These are phyloP conservation scores for Exophiala lecanii-corni DNA, from an alignment of 2,329 filamentous ascomycete genomes.

Conservation along the genomic window DNA sequence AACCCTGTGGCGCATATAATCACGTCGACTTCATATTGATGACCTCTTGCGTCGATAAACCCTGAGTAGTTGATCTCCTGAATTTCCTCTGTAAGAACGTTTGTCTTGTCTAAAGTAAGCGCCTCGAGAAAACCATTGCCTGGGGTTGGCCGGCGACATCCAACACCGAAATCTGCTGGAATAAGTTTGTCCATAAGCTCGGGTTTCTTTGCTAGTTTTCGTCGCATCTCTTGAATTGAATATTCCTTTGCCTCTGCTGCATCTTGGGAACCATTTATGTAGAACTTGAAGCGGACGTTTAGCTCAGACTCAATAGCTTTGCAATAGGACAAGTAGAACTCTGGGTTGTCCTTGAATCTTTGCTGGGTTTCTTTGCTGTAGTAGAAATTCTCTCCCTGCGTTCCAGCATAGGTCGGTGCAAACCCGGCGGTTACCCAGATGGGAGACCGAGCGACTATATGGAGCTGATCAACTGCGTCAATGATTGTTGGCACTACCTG, in stretches of 20 bases:
- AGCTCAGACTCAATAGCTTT: constrained; percentile 24
- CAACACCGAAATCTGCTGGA: constrained; percentile 25
- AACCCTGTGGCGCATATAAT: constrained; percentile 29
- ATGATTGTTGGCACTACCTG: constrained; percentile 50
- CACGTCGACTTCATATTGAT: constrained; percentile 27
- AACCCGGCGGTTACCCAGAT: constrained; percentile 23
- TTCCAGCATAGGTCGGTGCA: constrained; percentile 13
- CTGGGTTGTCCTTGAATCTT: constrained; percentile 18
- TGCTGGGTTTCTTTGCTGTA: constrained; percentile 23
- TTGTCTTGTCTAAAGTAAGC: constrained; percentile 17
- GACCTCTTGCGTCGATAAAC: constrained; percentile 18
- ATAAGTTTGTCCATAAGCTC: constrained; percentile 27
- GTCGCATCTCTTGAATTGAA: constrained; percentile 25
- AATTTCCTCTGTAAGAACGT: constrained; percentile 9
- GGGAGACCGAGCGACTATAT: constrained; percentile 22
- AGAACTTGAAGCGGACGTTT: constrained; percentile 19
- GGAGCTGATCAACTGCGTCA: constrained; percentile 27
- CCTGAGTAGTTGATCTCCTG: constrained; percentile 18
- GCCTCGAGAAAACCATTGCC: constrained; percentile 25
- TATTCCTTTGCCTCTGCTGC: constrained; percentile 13
- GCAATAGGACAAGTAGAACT: constrained; percentile 17
- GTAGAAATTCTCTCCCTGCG: constrained; percentile 15
- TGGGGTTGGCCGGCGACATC: constrained; percentile 27
- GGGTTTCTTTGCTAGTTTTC: constrained; percentile 20
- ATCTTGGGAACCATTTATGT: constrained; percentile 13